Base-by-base conservation (phyloP, 2,329 filamentous ascomycete species). In the Colletotrichum neosansevieriae region DNA sequence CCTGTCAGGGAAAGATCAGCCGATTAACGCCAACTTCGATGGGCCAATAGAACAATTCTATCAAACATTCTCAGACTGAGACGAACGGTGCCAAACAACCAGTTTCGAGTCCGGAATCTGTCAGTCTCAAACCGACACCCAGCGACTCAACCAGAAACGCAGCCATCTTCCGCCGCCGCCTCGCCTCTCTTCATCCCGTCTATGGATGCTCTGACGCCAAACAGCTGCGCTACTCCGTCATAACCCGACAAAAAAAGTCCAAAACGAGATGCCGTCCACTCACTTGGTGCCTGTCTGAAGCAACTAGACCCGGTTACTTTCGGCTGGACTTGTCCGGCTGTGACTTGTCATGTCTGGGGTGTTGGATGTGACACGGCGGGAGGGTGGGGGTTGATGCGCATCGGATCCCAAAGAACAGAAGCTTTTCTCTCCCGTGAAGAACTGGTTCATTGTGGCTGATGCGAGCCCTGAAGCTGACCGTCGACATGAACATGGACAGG, bases 281-380 rank as follows among this genome's bases (percentile, higher is more conserved):
- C 21, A 21, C 21, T 21, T 51, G 17, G 38, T 44, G 36, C 36
- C 29, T 5, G 19, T 11, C 6, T 57, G 42, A 58, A 58, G 59
- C 59, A 67, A 57, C n/a, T 50, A 24, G 49, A 67, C 64, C 60
- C 60, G 59, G 56, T 44, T 7, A 24, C 17, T 32, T 19, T 67
- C 59, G 64, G 64, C 36, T 63, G 21, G 17, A 45, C 59, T 51
- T 67, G 34, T 56, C 51, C 36, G 19, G 12, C 64, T 63, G 36
- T 36, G 58, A 63, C 21, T 36, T n/a, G 19, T 29, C 38, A 34
- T 51, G 49, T 51, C 47, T 44, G 49, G 45, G 32, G 11, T 40
- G 49, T 32, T n/a, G 15, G 60, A 45, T 32, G 19, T 34, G 58
- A 67, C 13, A 42, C 36, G 34, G 19, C 53, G 34, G 34, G 19